A percentile compares a stretch with the other conserved stretches of the same genome.
Conservation (phyloP, 2,329 filamentous ascomycete species). For the Plenodomus tracheiphilus region DNA sequence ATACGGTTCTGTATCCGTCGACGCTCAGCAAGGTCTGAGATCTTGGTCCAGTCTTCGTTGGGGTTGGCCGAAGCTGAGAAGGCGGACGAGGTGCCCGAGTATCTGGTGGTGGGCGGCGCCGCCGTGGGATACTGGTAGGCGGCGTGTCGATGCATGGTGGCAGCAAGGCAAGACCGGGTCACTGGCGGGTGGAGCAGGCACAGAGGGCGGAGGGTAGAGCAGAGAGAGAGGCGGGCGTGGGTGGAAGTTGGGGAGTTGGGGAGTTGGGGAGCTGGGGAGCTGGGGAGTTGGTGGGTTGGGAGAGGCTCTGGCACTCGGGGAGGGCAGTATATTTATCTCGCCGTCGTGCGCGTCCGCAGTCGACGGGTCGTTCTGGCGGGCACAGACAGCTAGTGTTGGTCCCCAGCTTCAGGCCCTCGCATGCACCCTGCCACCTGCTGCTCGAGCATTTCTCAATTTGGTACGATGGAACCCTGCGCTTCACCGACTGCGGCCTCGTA, state of each 20-base stretch:
- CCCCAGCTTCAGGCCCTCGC: conserved; percentile 36
- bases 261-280: conserved; percentile 10
- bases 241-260: conserved; percentile 12
- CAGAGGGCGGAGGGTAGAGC: conserved; percentile 8
- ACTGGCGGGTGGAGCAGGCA: conserved; percentile 29
- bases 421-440: conserved; percentile 28
- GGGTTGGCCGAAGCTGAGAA: conserved; percentile 94
- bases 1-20: conserved; percentile 96
- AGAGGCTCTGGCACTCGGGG: conserved; percentile 28
- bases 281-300: background rate
- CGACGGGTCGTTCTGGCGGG: conserved; percentile 30
- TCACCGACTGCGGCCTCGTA: conserved; percentile 37
- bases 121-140: conserved; percentile 48
- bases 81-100: conserved; percentile 86
- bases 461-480: conserved; percentile 32
- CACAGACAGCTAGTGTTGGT: conserved; percentile 34
- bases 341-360: conserved; percentile 30
- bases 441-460: conserved; percentile 29
- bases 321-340: conserved; percentile 37
- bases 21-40: conserved; percentile 93
- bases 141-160: conserved; percentile 51
- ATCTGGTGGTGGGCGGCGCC: conserved; percentile 52
- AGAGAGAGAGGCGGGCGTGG: conserved; percentile 23
- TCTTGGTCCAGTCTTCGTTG: conserved; percentile 99
- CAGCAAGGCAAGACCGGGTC: conserved; percentile 7